These are phyloP conservation scores for Strigomonas culicis DNA, from an alignment of 208 protist species.

Conservation along the genomic window DNA sequence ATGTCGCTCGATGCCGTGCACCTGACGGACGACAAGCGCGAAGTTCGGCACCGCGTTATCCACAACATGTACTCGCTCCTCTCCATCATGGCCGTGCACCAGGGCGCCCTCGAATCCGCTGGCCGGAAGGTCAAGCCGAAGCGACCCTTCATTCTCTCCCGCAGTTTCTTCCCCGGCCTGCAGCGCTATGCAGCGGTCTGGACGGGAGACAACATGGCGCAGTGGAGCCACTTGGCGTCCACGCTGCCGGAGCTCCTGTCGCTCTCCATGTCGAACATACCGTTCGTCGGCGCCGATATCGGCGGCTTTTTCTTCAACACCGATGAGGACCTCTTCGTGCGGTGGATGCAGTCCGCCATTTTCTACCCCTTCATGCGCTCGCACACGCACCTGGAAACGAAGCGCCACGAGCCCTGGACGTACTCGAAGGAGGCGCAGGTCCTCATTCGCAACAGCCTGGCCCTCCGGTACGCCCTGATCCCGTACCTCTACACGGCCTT, in stretches of 20 bases:
- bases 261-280: constrained; percentile 93
- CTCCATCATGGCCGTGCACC: constrained; percentile 80
- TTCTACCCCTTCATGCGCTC: constrained; percentile 98
- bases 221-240: constrained; percentile 94
- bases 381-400: constrained; percentile 96
- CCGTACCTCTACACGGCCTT: constrained; percentile 98
- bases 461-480: constrained; percentile 92
- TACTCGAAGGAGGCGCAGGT: constrained; percentile 74
- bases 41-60: constrained; percentile 93
- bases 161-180: constrained; percentile 97
- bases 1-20: constrained; percentile 94
- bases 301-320: constrained; percentile 99
- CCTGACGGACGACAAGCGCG: constrained; percentile 41
- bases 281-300: constrained; percentile 96
- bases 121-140: constrained; percentile 23
- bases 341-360: constrained; percentile 97
- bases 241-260: constrained; percentile 96
- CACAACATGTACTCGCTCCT: constrained; percentile 98
- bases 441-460: constrained; percentile 67
- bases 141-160: constrained; percentile 98
- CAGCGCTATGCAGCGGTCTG: constrained; percentile 97
- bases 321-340: constrained; percentile 93
- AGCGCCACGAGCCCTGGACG: constrained; percentile 98
- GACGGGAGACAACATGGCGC: constrained; percentile 98
- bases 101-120: constrained; percentile 82